Conservation (phyloP, 345 rosid species). For the Bruguiera sexangula region DNA sequence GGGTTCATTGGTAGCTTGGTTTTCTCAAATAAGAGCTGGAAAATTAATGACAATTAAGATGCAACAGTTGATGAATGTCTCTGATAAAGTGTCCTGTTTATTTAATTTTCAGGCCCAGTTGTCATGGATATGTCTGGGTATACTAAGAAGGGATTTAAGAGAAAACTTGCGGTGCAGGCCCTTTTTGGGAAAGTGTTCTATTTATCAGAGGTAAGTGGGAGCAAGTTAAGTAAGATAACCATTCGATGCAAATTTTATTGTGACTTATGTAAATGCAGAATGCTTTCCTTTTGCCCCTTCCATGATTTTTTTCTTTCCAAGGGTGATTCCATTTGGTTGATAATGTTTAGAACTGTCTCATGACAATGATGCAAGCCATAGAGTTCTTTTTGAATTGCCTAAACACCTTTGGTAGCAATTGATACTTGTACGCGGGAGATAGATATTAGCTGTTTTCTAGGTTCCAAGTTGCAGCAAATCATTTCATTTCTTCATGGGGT, state of each 20-base stretch:
- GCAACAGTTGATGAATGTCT: neutral
- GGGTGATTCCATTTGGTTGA: neutral
- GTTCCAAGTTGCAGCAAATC: neutral
- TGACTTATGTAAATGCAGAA: neutral
- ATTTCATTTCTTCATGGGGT: neutral
- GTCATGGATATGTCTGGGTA: conserved; percentile 79
- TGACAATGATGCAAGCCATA: neutral
- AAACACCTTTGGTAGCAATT: neutral
- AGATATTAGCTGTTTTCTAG: neutral
- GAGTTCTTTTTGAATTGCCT: neutral
- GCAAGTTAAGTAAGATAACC: neutral
- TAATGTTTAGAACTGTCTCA: neutral
- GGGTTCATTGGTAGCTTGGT: too few relatives aligned
- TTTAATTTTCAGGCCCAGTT: conserved; percentile 67
- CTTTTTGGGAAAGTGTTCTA: conserved; percentile 89
- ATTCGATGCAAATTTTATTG: conserved; percentile 3
- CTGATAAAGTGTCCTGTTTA: neutral
- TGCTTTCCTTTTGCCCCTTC: neutral
- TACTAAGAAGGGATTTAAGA: conserved; percentile 83
- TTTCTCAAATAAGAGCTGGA: too few relatives aligned
- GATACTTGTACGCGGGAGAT: neutral
- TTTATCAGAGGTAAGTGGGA: conserved; percentile 64
- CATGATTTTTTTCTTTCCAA: neutral
- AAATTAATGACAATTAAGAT: neutral
- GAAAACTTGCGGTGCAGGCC: conserved; percentile 87